Evolutionary conservation across 2,329 filamentous ascomycete species (phyloP).

Genomic region (Thielaviopsis musarum): DNA sequence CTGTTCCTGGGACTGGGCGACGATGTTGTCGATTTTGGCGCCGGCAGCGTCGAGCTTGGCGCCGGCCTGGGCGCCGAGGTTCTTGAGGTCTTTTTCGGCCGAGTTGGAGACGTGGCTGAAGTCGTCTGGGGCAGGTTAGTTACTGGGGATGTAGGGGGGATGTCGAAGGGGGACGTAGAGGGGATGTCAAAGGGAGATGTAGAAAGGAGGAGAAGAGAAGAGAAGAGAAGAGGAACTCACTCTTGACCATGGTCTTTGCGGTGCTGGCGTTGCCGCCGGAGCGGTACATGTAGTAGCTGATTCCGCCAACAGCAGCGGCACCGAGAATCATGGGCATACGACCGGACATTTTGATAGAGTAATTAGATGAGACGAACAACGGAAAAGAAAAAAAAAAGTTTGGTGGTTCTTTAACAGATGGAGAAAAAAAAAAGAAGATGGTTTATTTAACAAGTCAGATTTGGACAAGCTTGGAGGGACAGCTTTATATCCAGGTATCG

Average conservation of each 20-base stretch:
- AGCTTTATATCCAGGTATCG: background rate
- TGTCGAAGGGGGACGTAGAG: background rate
- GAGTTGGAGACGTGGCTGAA: slow-evolving; percentile 50
- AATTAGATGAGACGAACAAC: background rate
- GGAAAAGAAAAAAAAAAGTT: background rate
- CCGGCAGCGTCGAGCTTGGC: slow-evolving; percentile 54
- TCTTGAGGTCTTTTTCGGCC: slow-evolving; percentile 45
- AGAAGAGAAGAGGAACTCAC: slow-evolving; percentile 31
- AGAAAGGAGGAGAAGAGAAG: background rate
- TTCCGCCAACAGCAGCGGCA: slow-evolving; percentile 45
- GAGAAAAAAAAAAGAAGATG: background rate
- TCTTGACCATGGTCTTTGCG: slow-evolving; percentile 47
- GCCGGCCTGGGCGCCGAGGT: slow-evolving; percentile 30
- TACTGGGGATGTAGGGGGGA: background rate
- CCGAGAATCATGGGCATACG: slow-evolving; percentile 36
- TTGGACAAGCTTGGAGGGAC: background rate
- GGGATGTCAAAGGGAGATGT: background rate
- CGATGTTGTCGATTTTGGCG: slow-evolving; percentile 4
- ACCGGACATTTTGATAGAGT: slow-evolving; percentile 26
- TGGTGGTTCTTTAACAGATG: too few species aligned
- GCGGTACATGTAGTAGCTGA: slow-evolving; percentile 82
- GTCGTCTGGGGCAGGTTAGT: slow-evolving; percentile 43
- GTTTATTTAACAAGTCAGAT: background rate
- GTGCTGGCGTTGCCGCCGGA: slow-evolving; percentile 67
- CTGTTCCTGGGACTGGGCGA: slow-evolving; percentile 46